These are phyloP conservation scores for Lentinus tigrinus DNA, from an alignment of 768 basidiomycete species.

Conservation along the genomic window DNA sequence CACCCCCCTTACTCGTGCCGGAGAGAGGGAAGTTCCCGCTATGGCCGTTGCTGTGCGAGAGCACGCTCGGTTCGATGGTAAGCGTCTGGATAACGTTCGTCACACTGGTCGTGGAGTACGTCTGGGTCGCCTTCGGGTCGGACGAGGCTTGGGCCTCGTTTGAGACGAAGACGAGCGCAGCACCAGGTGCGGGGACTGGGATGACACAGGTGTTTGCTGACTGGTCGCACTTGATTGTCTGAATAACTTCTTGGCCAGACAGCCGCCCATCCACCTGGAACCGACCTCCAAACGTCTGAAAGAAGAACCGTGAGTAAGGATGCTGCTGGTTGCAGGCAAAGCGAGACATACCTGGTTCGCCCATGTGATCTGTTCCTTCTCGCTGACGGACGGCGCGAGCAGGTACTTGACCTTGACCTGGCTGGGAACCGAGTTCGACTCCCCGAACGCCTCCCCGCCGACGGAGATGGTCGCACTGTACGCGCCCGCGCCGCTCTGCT, in stretches of 20 bases:
- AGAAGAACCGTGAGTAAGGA: background rate
- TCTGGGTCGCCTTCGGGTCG: conserved; percentile 35
- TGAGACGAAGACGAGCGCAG: conserved; percentile 73
- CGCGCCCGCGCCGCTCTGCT: conserved; percentile 52
- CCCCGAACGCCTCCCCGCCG: conserved; percentile 41
- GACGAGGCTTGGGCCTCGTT: conserved; percentile 37
- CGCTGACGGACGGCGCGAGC: conserved; percentile 51
- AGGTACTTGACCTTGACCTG: conserved; percentile 62
- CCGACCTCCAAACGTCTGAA: conserved; percentile 57
- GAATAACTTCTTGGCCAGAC: conserved; percentile 50
- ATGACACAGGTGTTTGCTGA: conserved; percentile 54
- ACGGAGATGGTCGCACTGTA: conserved; percentile 52
- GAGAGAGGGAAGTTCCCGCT: conserved; percentile 27
- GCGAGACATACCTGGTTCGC: conserved; percentile 58
- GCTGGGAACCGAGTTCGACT: conserved; percentile 38
- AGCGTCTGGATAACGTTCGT: conserved; percentile 56
- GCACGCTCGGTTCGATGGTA: conserved; percentile 49
- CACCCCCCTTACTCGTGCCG: conserved; percentile 24
- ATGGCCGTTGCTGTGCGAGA: conserved; percentile 68
- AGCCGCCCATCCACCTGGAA: conserved; percentile 71
- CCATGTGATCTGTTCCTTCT: conserved; percentile 72
- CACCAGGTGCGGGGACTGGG: conserved; percentile 66
- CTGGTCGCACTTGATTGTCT: conserved; percentile 60
- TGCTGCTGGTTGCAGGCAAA: background rate
- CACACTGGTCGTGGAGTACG: conserved; percentile 57